Conservation (phyloP, 2,329 filamentous ascomycete genomes). For the Reticulascus tulasneorum region DNA sequence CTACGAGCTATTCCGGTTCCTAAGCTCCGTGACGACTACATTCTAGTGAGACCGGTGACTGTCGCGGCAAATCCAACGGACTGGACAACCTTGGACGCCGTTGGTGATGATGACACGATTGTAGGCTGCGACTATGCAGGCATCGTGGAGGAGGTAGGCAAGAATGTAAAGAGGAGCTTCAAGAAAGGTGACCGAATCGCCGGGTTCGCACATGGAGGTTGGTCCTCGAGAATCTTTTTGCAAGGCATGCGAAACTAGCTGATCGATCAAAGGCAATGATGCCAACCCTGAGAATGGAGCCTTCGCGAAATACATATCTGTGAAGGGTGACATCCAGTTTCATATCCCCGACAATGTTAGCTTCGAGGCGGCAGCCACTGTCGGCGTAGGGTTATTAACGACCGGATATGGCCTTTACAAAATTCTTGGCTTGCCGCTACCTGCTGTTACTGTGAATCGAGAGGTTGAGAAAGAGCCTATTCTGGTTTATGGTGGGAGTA, state of each 20-base stretch:
- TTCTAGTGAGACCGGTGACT: slow-evolving; percentile 23
- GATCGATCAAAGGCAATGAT: background rate
- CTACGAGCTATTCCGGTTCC: slow-evolving; percentile 3
- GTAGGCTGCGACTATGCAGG: slow-evolving; percentile 47
- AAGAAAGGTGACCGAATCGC: slow-evolving; percentile 44
- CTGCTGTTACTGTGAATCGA: too few relatives aligned
- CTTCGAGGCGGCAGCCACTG: slow-evolving; percentile 41
- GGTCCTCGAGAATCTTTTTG: too few relatives aligned
- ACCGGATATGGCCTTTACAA: slow-evolving; percentile 46
- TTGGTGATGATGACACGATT: too few relatives aligned
- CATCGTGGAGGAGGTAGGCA: slow-evolving; percentile 41
- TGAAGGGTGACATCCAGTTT: slow-evolving; percentile 34
- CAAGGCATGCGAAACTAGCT: too few relatives aligned
- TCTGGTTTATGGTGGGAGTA: slow-evolving; percentile 24
- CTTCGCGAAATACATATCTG: slow-evolving; percentile 34
- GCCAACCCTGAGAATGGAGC: slow-evolving; percentile 31
- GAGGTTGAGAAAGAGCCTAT: slow-evolving; percentile 19
- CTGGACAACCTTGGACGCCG: too few relatives aligned
- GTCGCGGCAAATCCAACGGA: slow-evolving; percentile 29
- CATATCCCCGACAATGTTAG: slow-evolving; percentile 38
- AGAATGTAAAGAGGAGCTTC: slow-evolving; percentile 35
- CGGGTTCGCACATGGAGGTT: slow-evolving; percentile 33
- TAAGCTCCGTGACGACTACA: slow-evolving; percentile 14
- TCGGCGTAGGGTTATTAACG: slow-evolving; percentile 37
- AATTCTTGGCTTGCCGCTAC: slow-evolving; percentile 39